Percentiles rank a stretch among this genome's conserved stretches.
Evolutionary conservation across 179 eudicot genomes (phyloP).

Genomic region (Camellia oleifera): DNA sequence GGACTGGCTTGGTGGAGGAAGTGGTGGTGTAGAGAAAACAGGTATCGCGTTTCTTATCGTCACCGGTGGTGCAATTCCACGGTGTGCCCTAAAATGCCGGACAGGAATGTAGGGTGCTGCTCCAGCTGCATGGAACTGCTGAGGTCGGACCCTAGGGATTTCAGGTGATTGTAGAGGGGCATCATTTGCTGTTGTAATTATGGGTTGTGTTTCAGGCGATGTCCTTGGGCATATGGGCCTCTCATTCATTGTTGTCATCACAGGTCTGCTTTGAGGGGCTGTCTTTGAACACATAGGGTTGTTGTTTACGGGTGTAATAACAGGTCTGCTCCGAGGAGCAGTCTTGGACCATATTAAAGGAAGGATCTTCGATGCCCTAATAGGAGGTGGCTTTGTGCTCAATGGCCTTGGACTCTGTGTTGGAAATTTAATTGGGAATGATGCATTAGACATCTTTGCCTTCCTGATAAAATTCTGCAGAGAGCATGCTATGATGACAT

Average conservation of each 20-base stretch:
- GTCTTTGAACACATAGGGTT: slow-evolving; percentile 32
- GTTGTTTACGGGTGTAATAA: slow-evolving; percentile 16
- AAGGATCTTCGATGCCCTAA: slow-evolving; percentile 66
- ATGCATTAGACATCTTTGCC: slow-evolving; percentile 48
- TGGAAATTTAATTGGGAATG: slow-evolving; percentile 66
- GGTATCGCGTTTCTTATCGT: slow-evolving; percentile 67
- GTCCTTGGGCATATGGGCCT: slow-evolving; percentile 27
- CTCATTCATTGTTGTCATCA: not conserved
- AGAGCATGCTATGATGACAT: slow-evolving; percentile 70
- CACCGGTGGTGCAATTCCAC: slow-evolving; percentile 66
- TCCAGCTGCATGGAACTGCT: slow-evolving; percentile 59
- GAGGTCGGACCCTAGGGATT: slow-evolving; percentile 36
- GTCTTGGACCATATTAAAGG: slow-evolving; percentile 65
- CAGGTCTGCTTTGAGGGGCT: slow-evolving; percentile 31
- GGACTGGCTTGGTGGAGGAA: slow-evolving; percentile 37
- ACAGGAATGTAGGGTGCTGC: slow-evolving; percentile 74
- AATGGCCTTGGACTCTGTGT: slow-evolving; percentile 51
- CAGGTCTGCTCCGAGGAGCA: slow-evolving; percentile 41
- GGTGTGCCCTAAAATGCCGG: slow-evolving; percentile 51
- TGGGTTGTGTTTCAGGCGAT: slow-evolving; percentile 29
- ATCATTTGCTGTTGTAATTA: slow-evolving; percentile 18
- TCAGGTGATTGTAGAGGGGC: slow-evolving; percentile 21
- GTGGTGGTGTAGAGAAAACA: slow-evolving; percentile 71
- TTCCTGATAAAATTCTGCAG: slow-evolving; percentile 55
- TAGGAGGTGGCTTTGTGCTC: slow-evolving; percentile 48